phyloP scores from a whole-genome alignment of 2,329 filamentous ascomycete genomes.

The Fusarium austroafricanum region DNA sequence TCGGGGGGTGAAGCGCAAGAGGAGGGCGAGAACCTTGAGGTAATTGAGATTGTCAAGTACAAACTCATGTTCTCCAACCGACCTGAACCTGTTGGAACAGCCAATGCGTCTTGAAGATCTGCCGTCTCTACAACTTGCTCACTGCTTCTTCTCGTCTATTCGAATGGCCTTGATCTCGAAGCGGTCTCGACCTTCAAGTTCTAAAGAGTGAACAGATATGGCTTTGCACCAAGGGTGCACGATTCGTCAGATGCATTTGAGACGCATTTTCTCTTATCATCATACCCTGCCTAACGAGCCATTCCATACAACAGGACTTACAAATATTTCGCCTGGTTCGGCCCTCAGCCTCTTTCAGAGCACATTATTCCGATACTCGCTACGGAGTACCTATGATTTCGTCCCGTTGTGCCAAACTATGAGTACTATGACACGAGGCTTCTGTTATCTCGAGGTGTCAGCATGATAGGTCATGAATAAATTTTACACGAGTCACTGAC shows the following conservation, averaged over 20 bases:
- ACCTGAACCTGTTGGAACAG: conserved; percentile 82
- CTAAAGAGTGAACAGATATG: background rate
- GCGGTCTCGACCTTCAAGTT: no score
- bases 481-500: no score
- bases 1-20: conserved; percentile 54
- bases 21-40: conserved; percentile 71
- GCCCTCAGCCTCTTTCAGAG: no score
- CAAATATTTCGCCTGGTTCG: background rate
- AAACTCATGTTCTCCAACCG: conserved; percentile 87
- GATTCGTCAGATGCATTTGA: background rate
- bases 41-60: conserved; percentile 87
- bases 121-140: background rate
- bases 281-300: background rate
- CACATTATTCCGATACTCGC: no score
- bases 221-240: background rate
- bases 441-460: no score
- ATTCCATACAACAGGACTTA: background rate
- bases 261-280: background rate
- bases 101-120: conserved; percentile 45
- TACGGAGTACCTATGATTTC: background rate
- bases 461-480: background rate
- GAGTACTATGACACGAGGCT: no score
- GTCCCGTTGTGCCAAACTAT: no score
- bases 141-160: background rate
- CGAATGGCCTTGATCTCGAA: no score